A percentile compares a stretch with the other conserved stretches of the same genome.
Evolutionary conservation across 1,139 yeast species (phyloP).

Genomic region (Oligophagozyma castellii): DNA sequence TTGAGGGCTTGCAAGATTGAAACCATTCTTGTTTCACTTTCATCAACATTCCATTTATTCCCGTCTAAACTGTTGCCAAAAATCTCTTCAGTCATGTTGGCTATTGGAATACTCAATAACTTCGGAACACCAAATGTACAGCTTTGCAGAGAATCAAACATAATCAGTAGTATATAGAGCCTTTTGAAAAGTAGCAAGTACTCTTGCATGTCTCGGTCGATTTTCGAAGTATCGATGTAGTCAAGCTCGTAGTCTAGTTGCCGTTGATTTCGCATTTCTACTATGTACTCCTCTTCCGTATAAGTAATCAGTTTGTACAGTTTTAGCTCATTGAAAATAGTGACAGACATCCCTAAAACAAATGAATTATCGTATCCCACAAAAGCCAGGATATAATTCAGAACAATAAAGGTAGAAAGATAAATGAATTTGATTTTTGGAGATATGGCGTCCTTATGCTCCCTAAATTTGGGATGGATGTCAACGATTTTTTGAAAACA

Average conservation of each 20-base stretch:
- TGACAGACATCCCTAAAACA: conserved; percentile 39
- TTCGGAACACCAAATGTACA: conserved; percentile 47
- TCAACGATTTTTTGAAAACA: conserved; percentile 32
- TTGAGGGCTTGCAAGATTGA: conserved; percentile 15
- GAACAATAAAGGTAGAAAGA: conserved; percentile 35
- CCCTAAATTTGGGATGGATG: conserved; percentile 32
- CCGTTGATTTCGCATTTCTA: neutral
- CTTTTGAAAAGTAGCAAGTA: conserved; percentile 34
- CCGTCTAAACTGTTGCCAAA: conserved; percentile 7
- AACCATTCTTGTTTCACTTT: conserved; percentile 10
- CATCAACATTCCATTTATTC: conserved; percentile 19
- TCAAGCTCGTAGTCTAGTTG: conserved; percentile 3
- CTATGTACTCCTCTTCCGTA: conserved; percentile 6
- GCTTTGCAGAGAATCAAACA: conserved; percentile 43
- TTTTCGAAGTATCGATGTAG: conserved; percentile 7
- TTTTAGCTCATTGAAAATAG: conserved; percentile 47
- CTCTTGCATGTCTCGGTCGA: conserved; percentile 23
- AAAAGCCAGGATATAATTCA: conserved; percentile 43
- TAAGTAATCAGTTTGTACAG: conserved; percentile 29
- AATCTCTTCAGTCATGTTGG: conserved; percentile 10
- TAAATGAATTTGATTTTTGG: conserved; percentile 28
- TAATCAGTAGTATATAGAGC: conserved; percentile 34
- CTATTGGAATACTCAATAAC: conserved; percentile 22
- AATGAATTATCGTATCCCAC: conserved; percentile 45
- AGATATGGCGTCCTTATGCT: conserved; percentile 22